Evolutionary conservation across 2,329 filamentous ascomycete genomes (phyloP).

Genomic region (Xylaria polymorpha): DNA sequence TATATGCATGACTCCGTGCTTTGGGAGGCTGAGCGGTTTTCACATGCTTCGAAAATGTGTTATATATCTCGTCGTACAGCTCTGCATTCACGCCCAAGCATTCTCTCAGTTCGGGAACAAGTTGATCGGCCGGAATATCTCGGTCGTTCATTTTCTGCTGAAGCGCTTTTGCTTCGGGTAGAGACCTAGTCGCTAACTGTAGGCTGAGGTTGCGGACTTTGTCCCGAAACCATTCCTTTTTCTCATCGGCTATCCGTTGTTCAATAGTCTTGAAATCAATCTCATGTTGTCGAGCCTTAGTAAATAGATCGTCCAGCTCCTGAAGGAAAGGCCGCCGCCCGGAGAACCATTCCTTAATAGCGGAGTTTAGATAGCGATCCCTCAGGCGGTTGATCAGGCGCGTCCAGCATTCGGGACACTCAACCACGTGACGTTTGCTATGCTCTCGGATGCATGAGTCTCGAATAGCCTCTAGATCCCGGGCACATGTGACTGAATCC

Average conservation of each 20-base stretch:
- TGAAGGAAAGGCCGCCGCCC: slow-evolving; percentile 61
- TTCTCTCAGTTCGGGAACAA: slow-evolving; percentile 45
- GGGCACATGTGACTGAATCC: slow-evolving; percentile 50
- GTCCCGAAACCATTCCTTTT: slow-evolving; percentile 64
- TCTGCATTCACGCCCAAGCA: slow-evolving; percentile 42
- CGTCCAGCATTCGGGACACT: slow-evolving; percentile 62
- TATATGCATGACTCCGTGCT: slow-evolving; percentile 55
- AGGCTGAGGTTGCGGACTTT: slow-evolving; percentile 46
- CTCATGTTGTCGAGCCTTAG: slow-evolving; percentile 59
- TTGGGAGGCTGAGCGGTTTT: slow-evolving; percentile 49
- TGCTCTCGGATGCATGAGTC: slow-evolving; percentile 58
- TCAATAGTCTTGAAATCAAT: slow-evolving; percentile 61
- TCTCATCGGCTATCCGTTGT: slow-evolving; percentile 62
- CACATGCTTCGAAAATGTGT: slow-evolving; percentile 49
- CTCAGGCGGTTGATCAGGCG: slow-evolving; percentile 60
- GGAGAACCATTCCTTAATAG: slow-evolving; percentile 64
- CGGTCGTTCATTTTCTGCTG: slow-evolving; percentile 48
- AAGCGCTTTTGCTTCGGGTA: slow-evolving; percentile 43
- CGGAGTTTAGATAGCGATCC: slow-evolving; percentile 53
- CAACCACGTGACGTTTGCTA: slow-evolving; percentile 55
- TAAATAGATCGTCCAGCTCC: slow-evolving; percentile 62
- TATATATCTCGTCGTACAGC: slow-evolving; percentile 47
- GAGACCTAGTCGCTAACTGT: slow-evolving; percentile 44
- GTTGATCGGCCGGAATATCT: slow-evolving; percentile 44
- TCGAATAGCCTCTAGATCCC: slow-evolving; percentile 58